Evolutionary conservation across 352 stramenopile species (phyloP).

Genomic region (Thraustochytrium sp.): DNA sequence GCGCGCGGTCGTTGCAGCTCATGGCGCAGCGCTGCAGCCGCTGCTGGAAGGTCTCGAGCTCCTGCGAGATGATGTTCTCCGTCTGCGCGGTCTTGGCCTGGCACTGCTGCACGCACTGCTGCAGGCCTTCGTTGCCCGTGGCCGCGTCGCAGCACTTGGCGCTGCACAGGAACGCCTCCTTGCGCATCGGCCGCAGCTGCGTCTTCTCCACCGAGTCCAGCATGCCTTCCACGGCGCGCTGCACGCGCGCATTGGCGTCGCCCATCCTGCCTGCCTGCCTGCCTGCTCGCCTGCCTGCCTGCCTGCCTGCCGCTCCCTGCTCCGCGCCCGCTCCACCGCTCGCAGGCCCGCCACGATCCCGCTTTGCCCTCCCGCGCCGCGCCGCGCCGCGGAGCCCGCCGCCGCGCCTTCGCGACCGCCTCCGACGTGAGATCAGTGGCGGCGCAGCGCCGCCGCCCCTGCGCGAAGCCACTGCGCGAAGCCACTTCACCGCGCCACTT

Average conservation of each 20-base stretch:
- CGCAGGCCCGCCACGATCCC: too few species aligned
- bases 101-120: conserved; percentile 45
- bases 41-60: conserved; percentile 46
- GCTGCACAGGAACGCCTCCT: conserved; percentile 42
- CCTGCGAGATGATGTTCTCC: background rate
- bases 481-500: too few species aligned
- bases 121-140: background rate
- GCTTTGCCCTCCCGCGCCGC: too few species aligned
- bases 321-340: too few species aligned
- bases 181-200: conserved; percentile 35
- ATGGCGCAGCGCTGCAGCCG: conserved; percentile 44
- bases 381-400: too few species aligned
- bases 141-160: conserved; percentile 47
- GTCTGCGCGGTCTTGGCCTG: background rate
- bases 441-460: too few species aligned
- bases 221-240: conserved; percentile 25
- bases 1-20: conserved; percentile 38
- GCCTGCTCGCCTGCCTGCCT: too few species aligned
- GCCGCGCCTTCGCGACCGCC: too few species aligned
- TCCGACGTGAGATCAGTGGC: too few species aligned
- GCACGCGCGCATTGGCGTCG: conserved; percentile 32
- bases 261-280: background rate
- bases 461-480: too few species aligned
- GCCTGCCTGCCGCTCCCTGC: background rate
- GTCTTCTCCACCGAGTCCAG: conserved; percentile 21